Conservation (phyloP, 2,329 filamentous ascomycete species). For the Aspergillus sp. region DNA sequence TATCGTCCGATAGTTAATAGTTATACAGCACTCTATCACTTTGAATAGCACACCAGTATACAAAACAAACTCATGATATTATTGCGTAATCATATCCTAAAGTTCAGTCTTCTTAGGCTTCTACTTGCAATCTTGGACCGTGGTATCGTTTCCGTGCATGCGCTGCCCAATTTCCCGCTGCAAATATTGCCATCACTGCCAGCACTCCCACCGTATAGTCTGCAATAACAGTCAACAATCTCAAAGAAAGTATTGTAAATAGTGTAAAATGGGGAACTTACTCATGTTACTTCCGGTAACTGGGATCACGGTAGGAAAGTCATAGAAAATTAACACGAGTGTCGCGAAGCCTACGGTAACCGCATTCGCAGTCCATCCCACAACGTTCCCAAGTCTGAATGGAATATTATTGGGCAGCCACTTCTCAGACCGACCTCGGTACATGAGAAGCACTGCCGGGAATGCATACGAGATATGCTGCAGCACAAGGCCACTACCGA, state of each 20-base stretch:
- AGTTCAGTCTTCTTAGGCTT: not conserved
- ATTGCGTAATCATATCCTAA: not conserved
- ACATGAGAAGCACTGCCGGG: constrained; percentile 26
- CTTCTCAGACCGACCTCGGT: constrained; percentile 19
- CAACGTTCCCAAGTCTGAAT: constrained; percentile 16
- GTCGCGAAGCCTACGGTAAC: constrained; percentile 22
- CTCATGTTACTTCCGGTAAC: constrained; percentile 29
- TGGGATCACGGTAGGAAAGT: constrained; percentile 26
- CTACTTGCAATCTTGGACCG: not conserved
- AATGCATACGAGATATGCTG: constrained; percentile 24
- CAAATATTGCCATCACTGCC: constrained; percentile 18
- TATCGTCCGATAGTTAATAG: not conserved
- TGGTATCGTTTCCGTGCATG: constrained; percentile 11
- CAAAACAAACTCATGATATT: no score
- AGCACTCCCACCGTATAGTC: constrained; percentile 20
- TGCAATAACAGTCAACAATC: not conserved
- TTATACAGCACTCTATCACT: no score
- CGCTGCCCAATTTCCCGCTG: constrained; percentile 19
- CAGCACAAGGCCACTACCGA: constrained; percentile 18
- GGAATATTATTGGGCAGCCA: constrained; percentile 12
- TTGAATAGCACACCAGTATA: no score
- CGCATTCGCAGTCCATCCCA: constrained; percentile 28
- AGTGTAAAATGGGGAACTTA: constrained; percentile 11
- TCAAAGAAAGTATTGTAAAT: no score
- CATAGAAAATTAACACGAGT: constrained; percentile 28